phyloP scores from a whole-genome alignment of 2,329 filamentous ascomycete species.

The Ophiostoma quercus region DNA sequence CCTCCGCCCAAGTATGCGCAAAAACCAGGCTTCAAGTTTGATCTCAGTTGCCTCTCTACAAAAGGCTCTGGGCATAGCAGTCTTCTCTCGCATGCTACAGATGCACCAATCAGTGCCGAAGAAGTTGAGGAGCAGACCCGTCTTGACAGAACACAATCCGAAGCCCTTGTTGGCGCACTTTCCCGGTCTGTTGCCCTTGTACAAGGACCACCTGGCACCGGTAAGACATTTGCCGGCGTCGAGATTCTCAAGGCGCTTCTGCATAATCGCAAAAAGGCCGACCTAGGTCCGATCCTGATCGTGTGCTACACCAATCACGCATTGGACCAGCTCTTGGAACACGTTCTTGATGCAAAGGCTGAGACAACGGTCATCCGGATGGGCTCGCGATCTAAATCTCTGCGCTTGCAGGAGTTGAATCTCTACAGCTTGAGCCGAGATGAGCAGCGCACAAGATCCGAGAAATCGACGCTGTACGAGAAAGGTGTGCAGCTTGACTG shows the following conservation, averaged over 20 bases:
- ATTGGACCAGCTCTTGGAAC: conserved; percentile 54
- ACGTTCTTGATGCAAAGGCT: conserved; percentile 45
- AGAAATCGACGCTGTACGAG: conserved; percentile 35
- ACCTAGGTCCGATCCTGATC: conserved; percentile 43
- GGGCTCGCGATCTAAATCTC: conserved; percentile 53
- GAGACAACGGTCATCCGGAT: conserved; percentile 55
- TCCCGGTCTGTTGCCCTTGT: conserved; percentile 53
- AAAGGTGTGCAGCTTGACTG: conserved; percentile 14
- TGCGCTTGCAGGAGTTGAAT: conserved; percentile 46
- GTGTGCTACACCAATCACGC: conserved; percentile 50
- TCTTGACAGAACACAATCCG: conserved; percentile 50
- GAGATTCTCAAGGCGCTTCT: conserved; percentile 54
- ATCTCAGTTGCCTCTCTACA: conserved; percentile 35
- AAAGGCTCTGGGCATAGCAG: background rate
- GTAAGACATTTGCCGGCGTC: conserved; percentile 59
- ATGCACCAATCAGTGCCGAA: conserved; percentile 19
- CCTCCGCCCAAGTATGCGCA: conserved; percentile 49
- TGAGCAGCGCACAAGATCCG: conserved; percentile 37
- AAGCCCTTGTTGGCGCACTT: conserved; percentile 50
- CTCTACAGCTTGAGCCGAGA: conserved; percentile 39
- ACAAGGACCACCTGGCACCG: conserved; percentile 66
- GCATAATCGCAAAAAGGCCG: conserved; percentile 36
- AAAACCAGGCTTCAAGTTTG: conserved; percentile 45
- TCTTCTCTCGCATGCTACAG: conserved; percentile 23
- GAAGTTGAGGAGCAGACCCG: conserved; percentile 36